These are phyloP conservation scores for Abortiporus biennis DNA, from an alignment of 1,284 basidiomycete genomes.

Conservation along the genomic window DNA sequence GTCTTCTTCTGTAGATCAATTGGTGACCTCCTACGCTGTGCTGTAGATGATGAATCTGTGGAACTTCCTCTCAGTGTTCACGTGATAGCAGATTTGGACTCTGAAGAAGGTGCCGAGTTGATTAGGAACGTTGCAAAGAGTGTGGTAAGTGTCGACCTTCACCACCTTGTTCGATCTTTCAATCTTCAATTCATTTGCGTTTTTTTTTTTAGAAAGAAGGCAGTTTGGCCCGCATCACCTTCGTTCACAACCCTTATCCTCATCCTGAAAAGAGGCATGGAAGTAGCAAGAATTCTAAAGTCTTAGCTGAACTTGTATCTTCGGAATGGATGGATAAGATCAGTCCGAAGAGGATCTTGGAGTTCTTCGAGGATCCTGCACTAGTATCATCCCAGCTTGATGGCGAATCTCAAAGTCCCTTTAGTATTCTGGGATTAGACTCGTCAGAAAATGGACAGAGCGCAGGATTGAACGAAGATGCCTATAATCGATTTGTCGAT, in stretches of 20 bases:
- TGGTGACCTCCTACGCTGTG: no score
- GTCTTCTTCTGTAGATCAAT: no score
- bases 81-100: conserved; percentile 80
- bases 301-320: no score
- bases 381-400: no score
- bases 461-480: no score
- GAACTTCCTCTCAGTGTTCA: conserved; percentile 49
- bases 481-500: no score
- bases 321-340: no score
- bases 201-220: conserved; percentile 41
- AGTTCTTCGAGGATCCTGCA: no score
- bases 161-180: conserved; percentile 5
- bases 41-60: conserved; percentile 23
- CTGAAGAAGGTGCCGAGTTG: conserved; percentile 46
- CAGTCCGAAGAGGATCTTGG: no score
- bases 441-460: no score
- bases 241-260: conserved; percentile 56
- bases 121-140: conserved; percentile 60
- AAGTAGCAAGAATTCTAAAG: conserved; percentile 27
- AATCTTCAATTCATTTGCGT: conserved; percentile 6
- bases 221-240: conserved; percentile 47
- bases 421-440: no score
- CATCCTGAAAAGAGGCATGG: conserved; percentile 12
- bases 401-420: no score
- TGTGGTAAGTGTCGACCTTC: conserved; percentile 53